Evolutionary conservation across 768 basidiomycete species (phyloP).

Genomic region (Rubroboletus satanas): DNA sequence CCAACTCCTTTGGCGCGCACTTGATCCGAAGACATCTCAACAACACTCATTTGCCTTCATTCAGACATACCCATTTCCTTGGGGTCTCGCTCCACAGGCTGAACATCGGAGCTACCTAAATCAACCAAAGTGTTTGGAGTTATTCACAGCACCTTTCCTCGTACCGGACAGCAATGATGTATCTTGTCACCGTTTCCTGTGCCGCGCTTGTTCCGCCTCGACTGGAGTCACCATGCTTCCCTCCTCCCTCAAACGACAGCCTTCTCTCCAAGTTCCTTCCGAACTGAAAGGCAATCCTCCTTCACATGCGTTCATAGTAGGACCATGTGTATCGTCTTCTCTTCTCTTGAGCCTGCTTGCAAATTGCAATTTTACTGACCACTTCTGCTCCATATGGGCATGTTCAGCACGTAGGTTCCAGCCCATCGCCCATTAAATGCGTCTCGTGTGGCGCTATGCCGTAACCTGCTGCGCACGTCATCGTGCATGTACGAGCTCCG

Average conservation of each 20-base stretch:
- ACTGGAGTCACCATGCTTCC: slow-evolving; percentile 16
- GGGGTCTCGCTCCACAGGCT: not conserved
- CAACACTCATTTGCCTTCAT: not conserved
- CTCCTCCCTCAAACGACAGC: slow-evolving; percentile 7
- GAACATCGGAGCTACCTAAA: not conserved
- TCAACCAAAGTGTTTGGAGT: not conserved
- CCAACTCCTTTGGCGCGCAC: not conserved
- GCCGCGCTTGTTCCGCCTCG: slow-evolving; percentile 3
- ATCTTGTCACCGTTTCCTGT: not conserved
- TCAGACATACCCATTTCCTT: not conserved
- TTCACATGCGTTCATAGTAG: slow-evolving; percentile 6
- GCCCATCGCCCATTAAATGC: not conserved
- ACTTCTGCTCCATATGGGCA: slow-evolving; percentile 6
- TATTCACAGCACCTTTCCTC: not conserved
- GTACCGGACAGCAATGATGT: slow-evolving; percentile 1
- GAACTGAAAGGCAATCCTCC: slow-evolving; percentile 14
- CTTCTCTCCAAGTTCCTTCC: slow-evolving; percentile 24
- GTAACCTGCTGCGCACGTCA: not conserved
- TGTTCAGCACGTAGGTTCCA: slow-evolving; percentile 2
- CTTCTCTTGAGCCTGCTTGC: slow-evolving; percentile 1
- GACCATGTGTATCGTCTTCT: slow-evolving; percentile 2
- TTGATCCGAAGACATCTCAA: slow-evolving; percentile 13
- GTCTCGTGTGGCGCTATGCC: slow-evolving; percentile 1
- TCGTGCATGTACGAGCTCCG: not conserved
- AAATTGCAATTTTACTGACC: slow-evolving; percentile 13